Evolutionary conservation across 1,284 basidiomycete genomes (phyloP).

Genomic region (Gomphus bonarii): DNA sequence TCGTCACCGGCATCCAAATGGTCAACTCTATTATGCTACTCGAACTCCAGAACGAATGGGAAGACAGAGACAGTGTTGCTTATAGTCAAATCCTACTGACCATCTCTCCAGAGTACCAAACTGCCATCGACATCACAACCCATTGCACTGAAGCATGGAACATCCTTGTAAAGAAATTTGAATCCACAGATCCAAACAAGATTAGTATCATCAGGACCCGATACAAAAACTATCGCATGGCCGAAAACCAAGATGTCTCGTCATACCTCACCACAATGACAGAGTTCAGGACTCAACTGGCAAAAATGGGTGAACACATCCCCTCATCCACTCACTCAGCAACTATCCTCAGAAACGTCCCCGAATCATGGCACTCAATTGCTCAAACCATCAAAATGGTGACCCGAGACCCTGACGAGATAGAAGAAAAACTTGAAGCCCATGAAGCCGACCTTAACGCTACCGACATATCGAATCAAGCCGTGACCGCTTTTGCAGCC

Average conservation of each 20-base stretch:
- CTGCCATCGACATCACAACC: background rate
- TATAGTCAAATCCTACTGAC: background rate
- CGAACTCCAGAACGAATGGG: background rate
- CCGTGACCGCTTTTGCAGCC: background rate
- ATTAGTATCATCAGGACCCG: background rate
- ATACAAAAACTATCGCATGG: background rate
- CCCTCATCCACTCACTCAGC: background rate
- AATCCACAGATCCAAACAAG: background rate
- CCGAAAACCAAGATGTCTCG: background rate
- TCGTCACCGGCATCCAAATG: background rate
- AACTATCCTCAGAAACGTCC: background rate
- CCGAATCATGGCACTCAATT: background rate
- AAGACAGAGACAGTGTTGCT: background rate
- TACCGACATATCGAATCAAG: background rate
- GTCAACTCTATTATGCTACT: background rate
- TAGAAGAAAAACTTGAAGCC: background rate
- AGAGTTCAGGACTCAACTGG: background rate
- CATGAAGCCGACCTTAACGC: background rate
- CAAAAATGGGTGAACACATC: background rate
- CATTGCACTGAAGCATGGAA: background rate
- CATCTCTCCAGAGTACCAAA: background rate
- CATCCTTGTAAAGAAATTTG: background rate
- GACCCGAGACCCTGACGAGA: background rate
- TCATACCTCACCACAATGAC: background rate
- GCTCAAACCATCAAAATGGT: background rate